Evolutionary conservation across 352 stramenopile genomes (phyloP), one percentile per base, ranked within the genome.

Genomic region (Phytophthora chlamydospora): DNA sequence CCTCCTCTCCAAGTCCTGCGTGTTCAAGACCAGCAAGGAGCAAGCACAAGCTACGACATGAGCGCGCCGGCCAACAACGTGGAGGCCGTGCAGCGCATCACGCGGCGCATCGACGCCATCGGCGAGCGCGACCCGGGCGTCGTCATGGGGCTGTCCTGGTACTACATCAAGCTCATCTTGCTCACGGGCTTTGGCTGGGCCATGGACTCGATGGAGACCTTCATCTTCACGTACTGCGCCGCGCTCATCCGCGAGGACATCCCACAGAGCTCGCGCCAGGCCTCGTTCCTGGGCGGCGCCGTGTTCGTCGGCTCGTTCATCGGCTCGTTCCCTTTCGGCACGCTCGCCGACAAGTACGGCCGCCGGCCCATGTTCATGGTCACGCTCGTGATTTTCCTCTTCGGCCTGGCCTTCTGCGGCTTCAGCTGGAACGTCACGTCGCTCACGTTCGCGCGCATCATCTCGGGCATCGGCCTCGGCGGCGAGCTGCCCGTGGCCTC

Each of bases 141-240:
- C 31, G 54, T 75, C 55, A 73, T 88, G 50, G 76, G 80, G 0
- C 76, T 92, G 32, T 89, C 80, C 46, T 85, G 68, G 71, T 90
- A 76, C 60, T 90, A 92, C 69, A 81, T 85, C 49, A 70, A 70
- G 33, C 67, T 92, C 29, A 85, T 90, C 55, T 51, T 88, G 35
- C 68, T 90, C 31, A 80, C 80, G 14, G 83, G 83, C 33, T 50
- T 90, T 33, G 75, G 77, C 50, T 92, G 83, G 83, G 83, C 83
- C 45, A 85, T 92, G 62, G 75, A 92, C 60, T 80, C 83, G 38
- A 89, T 88, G 76, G 80, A 90, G 63, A 89, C 75, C 21, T 85
- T 90, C 46, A 48, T 91, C 43, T 89, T 91, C 49, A 86, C 66
- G 17, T 91, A 89, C 71, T 72, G 72, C 39, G 52, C 58, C 10